Base-by-base conservation (phyloP, 2,329 filamentous ascomycete genomes). In the Bipolaris bicolor region DNA sequence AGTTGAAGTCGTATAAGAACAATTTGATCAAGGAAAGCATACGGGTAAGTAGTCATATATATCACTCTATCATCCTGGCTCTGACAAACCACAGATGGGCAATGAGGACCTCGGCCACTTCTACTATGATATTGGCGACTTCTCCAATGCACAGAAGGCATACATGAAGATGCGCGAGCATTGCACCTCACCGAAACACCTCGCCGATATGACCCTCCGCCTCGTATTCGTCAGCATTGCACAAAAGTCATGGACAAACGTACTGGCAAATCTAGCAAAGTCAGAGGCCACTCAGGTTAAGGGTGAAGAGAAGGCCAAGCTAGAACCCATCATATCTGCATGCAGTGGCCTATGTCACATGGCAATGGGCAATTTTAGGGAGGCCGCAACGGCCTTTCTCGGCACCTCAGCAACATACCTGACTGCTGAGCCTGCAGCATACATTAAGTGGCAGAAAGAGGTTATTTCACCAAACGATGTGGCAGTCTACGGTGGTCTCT, bases 21-120 rank as follows among this genome's bases (percentile, higher is more conserved):
- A 99, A 98, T 69, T 80, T 98, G 41, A 92, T 99, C 68, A 97
- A 97, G 75, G 95, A 99, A 79, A 97, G 92, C 79, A 97, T 98
- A 69, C 81, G 93, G 66, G 92, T 96, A 82, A 71, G 68, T 60
- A 7, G n/a, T 9, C 15, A 22, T 39, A 13, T 2, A 44, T 59
- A 52, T 7, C 16, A 3, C 6, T 36, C 4, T 1, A 10, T 5
- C 4, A 1, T 1, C 0, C 10, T 5, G 22, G 41, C 11, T 44
- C 58, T 67, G 18, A 65, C 49, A 33, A 13, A n/a, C 1, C 37
- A 16, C 66, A 96, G 91, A 97, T 98, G 88, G 94, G 92, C 43
- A 90, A 97, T 68, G 92, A 97, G 76, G 95, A 98, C 67, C 81
- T 98, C 5, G 95, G 92, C 40, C 87, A 86, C 60, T 92, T 97